Base-by-base conservation (phyloP, 306 rosid genomes). In the Cucumis sativus region DNA sequence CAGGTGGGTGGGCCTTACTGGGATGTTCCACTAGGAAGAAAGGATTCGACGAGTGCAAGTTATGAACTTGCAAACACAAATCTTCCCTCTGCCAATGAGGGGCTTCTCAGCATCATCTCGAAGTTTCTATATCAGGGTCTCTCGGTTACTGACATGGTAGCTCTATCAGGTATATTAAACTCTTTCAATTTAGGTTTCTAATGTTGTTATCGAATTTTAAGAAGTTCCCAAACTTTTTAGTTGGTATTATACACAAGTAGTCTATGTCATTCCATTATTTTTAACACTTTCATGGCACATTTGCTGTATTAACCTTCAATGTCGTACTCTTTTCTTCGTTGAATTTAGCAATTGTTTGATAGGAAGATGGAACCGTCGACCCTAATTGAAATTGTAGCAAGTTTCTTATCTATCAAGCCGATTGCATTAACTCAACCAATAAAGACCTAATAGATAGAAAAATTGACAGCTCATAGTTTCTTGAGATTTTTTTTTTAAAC, bases 1-100 rank as follows among this genome's bases (percentile, higher is more conserved):
- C 68, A 95, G 98, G 98, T 95, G 40, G 97, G 98, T 65, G 98
- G 98, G 49, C 98, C 98, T 9, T 90, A 90, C 47, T 95, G 97
- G 97, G 93, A 95, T 71, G 97, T 95, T 74, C 98, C 98, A 21
- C 77, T 95, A 33, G 98, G 98, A 84, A 95, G 98, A 83, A 95
- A 92, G 79, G 98, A 95, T 78, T 89, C 98, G 8, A 60, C 81
- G 14, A 95, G 88, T 35, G 97, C 97, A 45, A 75, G 79, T 70
- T 79, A 62, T 81, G 97, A 76, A 47, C 95, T 90, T 71, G 91
- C 96, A 41, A 79, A 78, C 52, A 33, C 86, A 20, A 86, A 92
- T 83, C 72, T 95, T 84, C 98, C 98, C 13, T 80, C 86, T 68
- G 67, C 97, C 6, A 30, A 82, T 56, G 96, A 89, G 37, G 82